These are phyloP conservation scores for Backusella luteola DNA, from an alignment of 192 early-diverging fungal genomes.

Conservation along the genomic window DNA sequence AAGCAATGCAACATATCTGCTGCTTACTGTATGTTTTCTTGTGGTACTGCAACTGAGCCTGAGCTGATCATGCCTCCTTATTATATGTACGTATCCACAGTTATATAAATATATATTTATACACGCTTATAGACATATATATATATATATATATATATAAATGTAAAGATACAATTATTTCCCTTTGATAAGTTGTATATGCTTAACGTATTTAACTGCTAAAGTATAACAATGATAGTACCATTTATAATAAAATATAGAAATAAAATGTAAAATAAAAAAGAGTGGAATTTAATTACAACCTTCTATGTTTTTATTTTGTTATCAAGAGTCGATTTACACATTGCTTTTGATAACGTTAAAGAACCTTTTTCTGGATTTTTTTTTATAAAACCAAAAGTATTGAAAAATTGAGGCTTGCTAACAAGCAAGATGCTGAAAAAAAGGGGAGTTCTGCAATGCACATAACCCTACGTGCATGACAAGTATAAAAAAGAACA, in stretches of 20 bases:
- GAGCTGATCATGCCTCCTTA: constrained; percentile 2
- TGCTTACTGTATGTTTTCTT: constrained; percentile 5
- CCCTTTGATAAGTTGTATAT: not conserved
- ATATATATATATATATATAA: not conserved
- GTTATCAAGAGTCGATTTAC: not conserved
- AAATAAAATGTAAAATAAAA: not conserved
- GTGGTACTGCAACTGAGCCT: not conserved
- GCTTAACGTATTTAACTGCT: not conserved
- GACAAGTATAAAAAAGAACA: constrained; percentile 10
- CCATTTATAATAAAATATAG: not conserved
- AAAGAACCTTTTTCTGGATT: not conserved
- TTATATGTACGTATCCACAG: not conserved
- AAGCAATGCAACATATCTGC: not conserved
- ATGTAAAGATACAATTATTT: not conserved
- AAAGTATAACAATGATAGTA: not conserved
- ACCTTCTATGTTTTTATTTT: not conserved
- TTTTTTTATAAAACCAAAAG: not conserved
- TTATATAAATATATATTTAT: constrained; percentile 2
- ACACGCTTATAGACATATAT: not conserved
- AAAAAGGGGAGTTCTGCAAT: not conserved
- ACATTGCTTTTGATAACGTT: not conserved
- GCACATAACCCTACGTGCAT: constrained; percentile 6
- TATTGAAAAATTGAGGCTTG: not conserved
- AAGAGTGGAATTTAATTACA: not conserved
- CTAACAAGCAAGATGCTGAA: not conserved